phyloP scores from a whole-genome alignment of 768 basidiomycete genomes.

The Auriscalpium microsporum region DNA sequence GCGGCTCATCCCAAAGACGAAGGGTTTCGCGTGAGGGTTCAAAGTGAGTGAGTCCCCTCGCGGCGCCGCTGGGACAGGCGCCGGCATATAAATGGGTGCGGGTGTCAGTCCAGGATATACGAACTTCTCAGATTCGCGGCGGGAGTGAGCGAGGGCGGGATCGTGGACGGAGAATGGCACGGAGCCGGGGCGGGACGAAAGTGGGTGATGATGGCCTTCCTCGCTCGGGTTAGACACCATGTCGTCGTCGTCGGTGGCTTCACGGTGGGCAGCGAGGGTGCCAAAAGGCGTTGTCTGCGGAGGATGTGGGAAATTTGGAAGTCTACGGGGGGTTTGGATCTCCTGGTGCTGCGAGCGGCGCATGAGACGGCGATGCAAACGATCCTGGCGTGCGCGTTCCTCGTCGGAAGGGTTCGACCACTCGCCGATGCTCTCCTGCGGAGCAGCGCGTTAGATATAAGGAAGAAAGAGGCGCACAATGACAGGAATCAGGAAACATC shows the following conservation, averaged over 20 bases:
- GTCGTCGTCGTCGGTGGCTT: conserved; percentile 40
- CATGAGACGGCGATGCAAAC: conserved; percentile 52
- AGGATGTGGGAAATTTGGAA: conserved; percentile 77
- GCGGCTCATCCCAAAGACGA: conserved; percentile 56
- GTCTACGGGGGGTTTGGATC: conserved; percentile 55
- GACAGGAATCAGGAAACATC: not conserved
- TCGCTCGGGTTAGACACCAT: conserved; percentile 84
- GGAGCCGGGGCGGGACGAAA: conserved; percentile 32
- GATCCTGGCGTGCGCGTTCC: conserved; percentile 65
- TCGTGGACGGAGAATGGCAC: conserved; percentile 54
- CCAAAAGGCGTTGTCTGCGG: conserved; percentile 40
- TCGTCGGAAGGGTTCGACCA: conserved; percentile 91
- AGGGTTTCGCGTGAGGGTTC: conserved; percentile 79
- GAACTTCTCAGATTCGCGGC: conserved; percentile 36
- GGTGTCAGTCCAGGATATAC: conserved; percentile 20
- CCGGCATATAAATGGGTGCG: conserved; percentile 8
- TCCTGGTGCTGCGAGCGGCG: conserved; percentile 40
- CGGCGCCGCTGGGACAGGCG: conserved; percentile 12
- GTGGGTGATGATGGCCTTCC: conserved; percentile 35
- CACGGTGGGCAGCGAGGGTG: conserved; percentile 19
- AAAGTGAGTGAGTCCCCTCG: conserved; percentile 29
- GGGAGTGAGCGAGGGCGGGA: conserved; percentile 57
- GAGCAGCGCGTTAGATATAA: not conserved
- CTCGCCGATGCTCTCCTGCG: conserved; percentile 69
- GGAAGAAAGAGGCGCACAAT: not conserved